Evolutionary conservation across 1,139 yeast species (phyloP).

Genomic region (Pichia sp.): DNA sequence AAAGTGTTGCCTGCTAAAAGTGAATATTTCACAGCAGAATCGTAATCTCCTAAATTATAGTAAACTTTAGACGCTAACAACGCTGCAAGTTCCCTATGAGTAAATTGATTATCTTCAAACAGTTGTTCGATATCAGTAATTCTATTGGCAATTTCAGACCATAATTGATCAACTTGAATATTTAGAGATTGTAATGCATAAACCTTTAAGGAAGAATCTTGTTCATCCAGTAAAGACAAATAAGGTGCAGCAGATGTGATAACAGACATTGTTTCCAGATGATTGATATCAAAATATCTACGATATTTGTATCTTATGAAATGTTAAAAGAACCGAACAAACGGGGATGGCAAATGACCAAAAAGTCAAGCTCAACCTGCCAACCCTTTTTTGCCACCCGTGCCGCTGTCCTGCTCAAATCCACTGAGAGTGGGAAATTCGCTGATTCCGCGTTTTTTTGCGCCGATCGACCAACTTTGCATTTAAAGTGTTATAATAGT

Average conservation of each 20-base stretch:
- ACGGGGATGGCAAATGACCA: too few relatives aligned
- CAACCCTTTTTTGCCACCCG: conserved; percentile 1
- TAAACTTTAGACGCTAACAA: conserved; percentile 89
- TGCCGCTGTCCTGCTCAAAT: too few relatives aligned
- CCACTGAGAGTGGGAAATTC: too few relatives aligned
- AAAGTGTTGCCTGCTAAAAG: conserved; percentile 79
- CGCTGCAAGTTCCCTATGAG: conserved; percentile 74
- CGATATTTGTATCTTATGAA: too few relatives aligned
- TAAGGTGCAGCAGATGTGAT: conserved; percentile 79
- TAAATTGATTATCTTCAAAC: conserved; percentile 77
- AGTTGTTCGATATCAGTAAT: conserved; percentile 82
- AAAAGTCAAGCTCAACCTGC: too few relatives aligned
- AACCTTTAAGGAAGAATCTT: conserved; percentile 68
- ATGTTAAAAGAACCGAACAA: too few relatives aligned
- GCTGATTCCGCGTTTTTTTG: too few relatives aligned
- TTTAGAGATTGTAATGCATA: conserved; percentile 83
- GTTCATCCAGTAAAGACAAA: conserved; percentile 80
- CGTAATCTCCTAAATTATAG: conserved; percentile 92
- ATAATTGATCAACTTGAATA: conserved; percentile 77
- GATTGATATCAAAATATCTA: too few relatives aligned
- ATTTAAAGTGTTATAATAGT: too few relatives aligned
- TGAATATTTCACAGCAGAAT: conserved; percentile 83
- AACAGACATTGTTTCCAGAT: conserved; percentile 25
- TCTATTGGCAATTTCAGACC: conserved; percentile 97
- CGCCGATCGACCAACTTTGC: too few relatives aligned